Base-by-base conservation (phyloP, 768 basidiomycete species). In the Amanita exitialis region DNA sequence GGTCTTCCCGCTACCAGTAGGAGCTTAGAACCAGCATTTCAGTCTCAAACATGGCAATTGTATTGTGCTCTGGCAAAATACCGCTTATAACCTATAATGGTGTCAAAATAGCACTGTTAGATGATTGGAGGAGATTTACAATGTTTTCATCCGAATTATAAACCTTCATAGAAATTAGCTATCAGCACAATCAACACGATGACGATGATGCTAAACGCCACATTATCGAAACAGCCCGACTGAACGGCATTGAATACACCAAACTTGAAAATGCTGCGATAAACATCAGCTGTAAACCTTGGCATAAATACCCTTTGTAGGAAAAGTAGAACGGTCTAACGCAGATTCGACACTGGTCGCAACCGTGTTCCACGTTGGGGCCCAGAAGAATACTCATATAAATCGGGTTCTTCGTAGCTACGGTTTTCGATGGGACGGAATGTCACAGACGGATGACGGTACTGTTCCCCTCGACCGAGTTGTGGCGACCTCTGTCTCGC, bases 1-100 rank as follows among this genome's bases (percentile, higher is more conserved):
- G 0, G 96, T 99, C 66, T 98, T 98, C 25, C 96, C 96, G 46
- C 90, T 90, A 25, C 94, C 92, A 12, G 96, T 98, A 0, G 96
- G 96, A 2, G 95, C 94, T 91, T 44, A 25, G 35, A 32, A 54
- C 43, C 25, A 13, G 54, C 34, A 25, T 7, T 54, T 37, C 38
- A 42, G 32, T 47, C 52, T 56, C 41, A 25, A 57, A 6, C 59
- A 27, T 18, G 43, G 15, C 16, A 12, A 25, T 8, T 2, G 21
- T 27, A 15, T 18, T 37, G 35, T 21, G 27, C 15, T 18, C 4
- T 37, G 41, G 6, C 28, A 10, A 38, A 60, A 34, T 64, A 87
- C 82, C 86, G 58, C 84, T 86, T 42, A 89, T 75, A 49, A 89
- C 80, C 88, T 90, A 44, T n/a, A 4, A 20, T 32, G 32, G 16